phyloP scores from a whole-genome alignment of 2,329 filamentous ascomycete genomes.

The Stemphylium lycopersici region DNA sequence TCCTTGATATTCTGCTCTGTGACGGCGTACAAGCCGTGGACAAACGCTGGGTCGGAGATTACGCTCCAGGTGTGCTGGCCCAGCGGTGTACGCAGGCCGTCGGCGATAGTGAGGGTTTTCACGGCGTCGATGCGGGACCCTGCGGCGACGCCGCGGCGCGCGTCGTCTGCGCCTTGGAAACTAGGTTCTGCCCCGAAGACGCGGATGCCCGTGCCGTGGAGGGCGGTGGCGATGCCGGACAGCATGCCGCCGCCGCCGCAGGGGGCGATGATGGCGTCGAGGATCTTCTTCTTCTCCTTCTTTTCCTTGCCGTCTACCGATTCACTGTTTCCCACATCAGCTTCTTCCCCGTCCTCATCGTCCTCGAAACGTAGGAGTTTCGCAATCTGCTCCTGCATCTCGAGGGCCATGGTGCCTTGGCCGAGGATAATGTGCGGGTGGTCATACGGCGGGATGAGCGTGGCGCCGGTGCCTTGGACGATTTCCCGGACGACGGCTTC shows the following conservation, averaged over 20 bases:
- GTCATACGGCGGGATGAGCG: constrained; percentile 87
- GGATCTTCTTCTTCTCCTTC: constrained; percentile 24
- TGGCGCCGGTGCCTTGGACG: constrained; percentile 73
- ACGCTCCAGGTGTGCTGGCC: constrained; percentile 77
- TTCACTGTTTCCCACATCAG: too few species aligned
- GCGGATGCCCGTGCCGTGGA: constrained; percentile 70
- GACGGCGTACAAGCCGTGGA: constrained; percentile 74
- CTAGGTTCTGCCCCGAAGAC: constrained; percentile 90
- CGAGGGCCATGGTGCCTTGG: constrained; percentile 87
- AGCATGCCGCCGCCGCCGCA: constrained; percentile 90
- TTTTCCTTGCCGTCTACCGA: too few species aligned
- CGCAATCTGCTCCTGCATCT: constrained; percentile 76
- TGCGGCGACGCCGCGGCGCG: constrained; percentile 69
- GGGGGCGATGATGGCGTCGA: constrained; percentile 72
- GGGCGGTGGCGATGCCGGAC: constrained; percentile 78
- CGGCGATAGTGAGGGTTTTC: constrained; percentile 80
- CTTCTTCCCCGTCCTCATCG: too few species aligned
- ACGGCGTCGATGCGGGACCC: constrained; percentile 71
- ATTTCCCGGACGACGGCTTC: constrained; percentile 77
- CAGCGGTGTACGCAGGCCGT: constrained; percentile 84
- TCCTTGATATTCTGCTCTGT: constrained; percentile 80
- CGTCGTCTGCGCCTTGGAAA: constrained; percentile 85
- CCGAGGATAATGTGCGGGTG: constrained; percentile 91
- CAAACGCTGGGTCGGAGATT: constrained; percentile 73
- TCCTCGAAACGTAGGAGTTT: constrained; percentile 53